Evolutionary conservation across 1,139 yeast genomes (phyloP), one percentile per base, ranked within the genome.

Genomic region (Suhomyces chickasaworum): DNA sequence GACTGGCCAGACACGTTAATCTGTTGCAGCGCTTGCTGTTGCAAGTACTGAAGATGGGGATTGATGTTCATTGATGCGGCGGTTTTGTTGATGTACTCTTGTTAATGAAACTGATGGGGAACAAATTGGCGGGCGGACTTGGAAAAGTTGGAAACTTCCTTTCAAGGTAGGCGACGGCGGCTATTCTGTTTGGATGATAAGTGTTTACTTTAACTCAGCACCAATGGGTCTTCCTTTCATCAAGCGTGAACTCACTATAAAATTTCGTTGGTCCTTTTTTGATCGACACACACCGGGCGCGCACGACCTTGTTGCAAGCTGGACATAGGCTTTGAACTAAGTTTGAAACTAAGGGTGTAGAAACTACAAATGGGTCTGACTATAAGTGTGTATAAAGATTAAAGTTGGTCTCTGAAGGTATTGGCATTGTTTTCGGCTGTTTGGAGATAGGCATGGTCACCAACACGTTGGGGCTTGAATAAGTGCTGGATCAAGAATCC

Each of bases 401-500:
- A 58, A 41, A 61, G 52, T 46, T 59, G 63, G 37, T 61, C 65
- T 22, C 65, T 51, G 42, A 59, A 42, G 10, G 46, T 49, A 9
- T 51, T 40, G 2, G 57, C 51, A 21, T 36, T 42, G 25, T 39
- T 25, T 30, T 52, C 58, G 4, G 53, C 41, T 13, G 48, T 57
- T 46, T 69, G 75, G 44, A 75, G 61, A 52, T 67, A 75, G 47
- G 71, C 71, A 53, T 75, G 80, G 45, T 74, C 79, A 1, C 79
- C 80, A 15, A 73, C 58, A 46, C 74, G 62, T 44, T 78, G 59
- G 5, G 80, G 80, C 52, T 71, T 72, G 47, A 78, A 62, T 47
- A 79, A 60, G 57, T 78, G 78, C 49, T 78, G 80, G 33, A 70
- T 59, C 50, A 77, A 62, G 53, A 80, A 71, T 9, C 69, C 75